Evolutionary conservation across 768 basidiomycete genomes (phyloP).

Genomic region (Glaciozyma martinii): DNA sequence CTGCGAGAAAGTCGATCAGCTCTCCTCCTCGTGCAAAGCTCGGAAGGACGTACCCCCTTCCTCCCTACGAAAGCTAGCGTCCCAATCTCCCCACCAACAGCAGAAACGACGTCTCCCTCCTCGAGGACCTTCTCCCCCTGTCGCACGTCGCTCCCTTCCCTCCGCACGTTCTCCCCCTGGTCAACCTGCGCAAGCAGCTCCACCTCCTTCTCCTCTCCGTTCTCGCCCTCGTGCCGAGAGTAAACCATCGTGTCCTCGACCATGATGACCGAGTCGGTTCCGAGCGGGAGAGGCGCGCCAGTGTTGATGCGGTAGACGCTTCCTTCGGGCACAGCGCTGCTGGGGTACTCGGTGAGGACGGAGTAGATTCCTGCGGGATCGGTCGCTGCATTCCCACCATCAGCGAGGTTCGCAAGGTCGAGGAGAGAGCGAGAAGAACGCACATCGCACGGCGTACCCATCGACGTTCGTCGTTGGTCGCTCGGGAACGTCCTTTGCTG

Average conservation of each 20-base stretch:
- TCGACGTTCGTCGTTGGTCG: slow-evolving; percentile 72
- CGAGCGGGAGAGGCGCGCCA: slow-evolving; percentile 66
- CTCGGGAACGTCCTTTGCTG: slow-evolving; percentile 56
- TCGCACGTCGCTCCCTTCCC: slow-evolving; percentile 52
- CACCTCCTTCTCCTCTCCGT: slow-evolving; percentile 60
- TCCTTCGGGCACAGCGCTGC: slow-evolving; percentile 44
- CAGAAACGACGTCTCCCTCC: slow-evolving; percentile 53
- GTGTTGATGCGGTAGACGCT: slow-evolving; percentile 71
- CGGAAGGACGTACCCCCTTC: slow-evolving; percentile 48
- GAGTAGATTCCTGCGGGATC: slow-evolving; percentile 22
- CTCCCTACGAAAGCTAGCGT: slow-evolving; percentile 70
- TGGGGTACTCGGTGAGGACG: slow-evolving; percentile 19
- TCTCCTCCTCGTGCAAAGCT: background rate
- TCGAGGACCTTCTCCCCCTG: slow-evolving; percentile 55
- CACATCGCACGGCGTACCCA: slow-evolving; percentile 73
- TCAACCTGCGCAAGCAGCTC: slow-evolving; percentile 57
- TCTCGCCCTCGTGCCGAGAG: slow-evolving; percentile 39
- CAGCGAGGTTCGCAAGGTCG: background rate
- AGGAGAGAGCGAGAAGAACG: slow-evolving; percentile 25
- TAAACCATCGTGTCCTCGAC: slow-evolving; percentile 79
- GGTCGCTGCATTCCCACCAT: background rate
- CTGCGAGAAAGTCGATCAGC: slow-evolving; percentile 40
- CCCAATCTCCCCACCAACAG: slow-evolving; percentile 72
- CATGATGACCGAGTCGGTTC: slow-evolving; percentile 76
- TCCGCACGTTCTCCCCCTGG: slow-evolving; percentile 61